phyloP scores from a whole-genome alignment of 2,329 filamentous ascomycete species.

The Aspergillus sp. region DNA sequence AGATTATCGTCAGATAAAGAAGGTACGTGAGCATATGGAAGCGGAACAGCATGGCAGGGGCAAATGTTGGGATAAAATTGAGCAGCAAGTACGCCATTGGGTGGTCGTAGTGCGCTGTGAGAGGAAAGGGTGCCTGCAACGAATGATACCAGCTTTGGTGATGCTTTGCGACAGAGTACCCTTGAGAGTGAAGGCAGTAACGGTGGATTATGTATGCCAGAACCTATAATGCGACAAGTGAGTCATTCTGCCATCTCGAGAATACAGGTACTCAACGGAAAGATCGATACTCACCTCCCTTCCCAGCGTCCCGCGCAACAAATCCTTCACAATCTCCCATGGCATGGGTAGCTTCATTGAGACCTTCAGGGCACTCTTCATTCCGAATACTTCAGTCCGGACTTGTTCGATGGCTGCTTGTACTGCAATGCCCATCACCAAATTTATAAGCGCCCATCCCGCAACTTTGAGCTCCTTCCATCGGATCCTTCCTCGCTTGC shows the following conservation, averaged over 20 bases:
- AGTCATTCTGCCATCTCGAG: not conserved
- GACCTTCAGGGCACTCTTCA: constrained; percentile 54
- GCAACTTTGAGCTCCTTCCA: constrained; percentile 46
- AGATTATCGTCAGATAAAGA: constrained; percentile 49
- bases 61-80: constrained; percentile 53
- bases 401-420: constrained; percentile 54
- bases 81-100: constrained; percentile 51
- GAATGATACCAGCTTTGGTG: constrained; percentile 56
- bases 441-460: constrained; percentile 52
- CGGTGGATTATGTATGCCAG: constrained; percentile 66
- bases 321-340: constrained; percentile 54
- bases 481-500: constrained; percentile 33
- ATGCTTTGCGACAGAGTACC: constrained; percentile 47
- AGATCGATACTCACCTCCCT: constrained; percentile 47
- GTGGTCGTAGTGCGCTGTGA: constrained; percentile 59
- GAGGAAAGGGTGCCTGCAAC: constrained; percentile 49
- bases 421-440: constrained; percentile 48
- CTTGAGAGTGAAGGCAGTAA: constrained; percentile 60
- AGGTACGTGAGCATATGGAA: constrained; percentile 60
- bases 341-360: constrained; percentile 59
- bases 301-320: constrained; percentile 49
- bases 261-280: not conserved
- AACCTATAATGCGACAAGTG: constrained; percentile 13
- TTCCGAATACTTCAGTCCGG: constrained; percentile 48
- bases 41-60: constrained; percentile 52